phyloP scores from a whole-genome alignment of 73 alveolate species.

The Symbiodinium natans region DNA sequence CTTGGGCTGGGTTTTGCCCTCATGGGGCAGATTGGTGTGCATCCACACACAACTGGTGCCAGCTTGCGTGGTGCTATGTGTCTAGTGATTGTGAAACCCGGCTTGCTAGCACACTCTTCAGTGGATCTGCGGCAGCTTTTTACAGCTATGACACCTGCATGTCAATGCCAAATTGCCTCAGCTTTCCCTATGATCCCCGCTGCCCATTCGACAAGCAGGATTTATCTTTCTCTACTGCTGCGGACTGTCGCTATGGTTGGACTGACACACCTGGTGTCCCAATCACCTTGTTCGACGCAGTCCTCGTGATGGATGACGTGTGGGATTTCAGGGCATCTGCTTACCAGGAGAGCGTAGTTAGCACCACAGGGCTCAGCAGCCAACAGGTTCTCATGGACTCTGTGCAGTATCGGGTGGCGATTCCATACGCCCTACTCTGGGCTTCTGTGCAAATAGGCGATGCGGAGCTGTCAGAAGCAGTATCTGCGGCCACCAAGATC shows the following conservation, averaged over 20 bases:
- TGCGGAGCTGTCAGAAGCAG: constrained; percentile 29
- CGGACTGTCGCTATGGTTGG: constrained; percentile 61
- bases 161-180: constrained; percentile 53
- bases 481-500: constrained; percentile 8
- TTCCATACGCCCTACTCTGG: constrained; percentile 62
- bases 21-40: not conserved
- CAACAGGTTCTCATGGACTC: constrained; percentile 5
- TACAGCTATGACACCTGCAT: constrained; percentile 66
- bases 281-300: constrained; percentile 49
- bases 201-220: constrained; percentile 81
- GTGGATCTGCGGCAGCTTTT: not conserved
- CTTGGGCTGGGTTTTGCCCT: constrained; percentile 52
- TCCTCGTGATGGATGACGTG: not conserved
- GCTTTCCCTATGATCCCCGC: constrained; percentile 63
- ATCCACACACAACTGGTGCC: constrained; percentile 41
- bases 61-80: constrained; percentile 73
- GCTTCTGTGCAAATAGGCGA: constrained; percentile 29
- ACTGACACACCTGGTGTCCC: constrained; percentile 74
- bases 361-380: constrained; percentile 3
- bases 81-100: constrained; percentile 10
- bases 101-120: not conserved
- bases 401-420: constrained; percentile 22
- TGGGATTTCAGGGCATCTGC: constrained; percentile 30
- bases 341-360: not conserved
- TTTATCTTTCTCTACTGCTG: constrained; percentile 53